phyloP scores from a whole-genome alignment of 371 early-diverging fungal genomes.

The Chytridium lagenaria region DNA sequence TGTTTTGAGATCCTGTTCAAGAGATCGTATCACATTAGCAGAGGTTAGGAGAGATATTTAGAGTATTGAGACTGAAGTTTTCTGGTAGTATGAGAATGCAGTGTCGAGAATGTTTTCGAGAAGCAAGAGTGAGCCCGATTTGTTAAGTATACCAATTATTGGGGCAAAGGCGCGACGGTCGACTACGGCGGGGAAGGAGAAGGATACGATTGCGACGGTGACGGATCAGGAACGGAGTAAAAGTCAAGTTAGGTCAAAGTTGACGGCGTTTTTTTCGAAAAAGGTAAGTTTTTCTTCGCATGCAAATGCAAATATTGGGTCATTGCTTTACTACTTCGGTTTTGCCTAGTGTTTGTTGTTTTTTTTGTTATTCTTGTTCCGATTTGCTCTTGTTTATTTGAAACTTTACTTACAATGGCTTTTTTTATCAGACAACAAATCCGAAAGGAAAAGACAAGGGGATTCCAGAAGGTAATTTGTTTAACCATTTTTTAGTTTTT shows the following conservation, averaged over 20 bases:
- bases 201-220: not conserved
- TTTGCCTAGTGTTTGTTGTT: not conserved
- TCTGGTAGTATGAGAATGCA: conserved; percentile 17
- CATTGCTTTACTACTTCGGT: no score
- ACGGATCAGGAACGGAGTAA: conserved; percentile 29
- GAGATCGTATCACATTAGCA: conserved; percentile 39
- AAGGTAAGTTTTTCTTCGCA: conserved; percentile 34
- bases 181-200: conserved; percentile 21
- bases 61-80: not conserved
- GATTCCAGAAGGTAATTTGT: conserved; percentile 16
- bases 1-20: conserved; percentile 35
- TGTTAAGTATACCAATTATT: not conserved
- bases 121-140: conserved; percentile 8
- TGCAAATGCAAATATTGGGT: no score
- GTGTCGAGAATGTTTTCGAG: conserved; percentile 17
- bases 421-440: not conserved
- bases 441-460: conserved; percentile 41
- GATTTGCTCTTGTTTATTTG: not conserved
- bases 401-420: not conserved
- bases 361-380: not conserved
- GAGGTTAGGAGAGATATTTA: conserved; percentile 31
- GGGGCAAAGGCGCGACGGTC: conserved; percentile 2
- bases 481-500: not conserved
- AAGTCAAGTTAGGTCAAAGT: conserved; percentile 43
- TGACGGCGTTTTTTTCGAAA: conserved; percentile 52